Conservation (phyloP, 441 rosid species). For the Euphorbia celastroides region DNA sequence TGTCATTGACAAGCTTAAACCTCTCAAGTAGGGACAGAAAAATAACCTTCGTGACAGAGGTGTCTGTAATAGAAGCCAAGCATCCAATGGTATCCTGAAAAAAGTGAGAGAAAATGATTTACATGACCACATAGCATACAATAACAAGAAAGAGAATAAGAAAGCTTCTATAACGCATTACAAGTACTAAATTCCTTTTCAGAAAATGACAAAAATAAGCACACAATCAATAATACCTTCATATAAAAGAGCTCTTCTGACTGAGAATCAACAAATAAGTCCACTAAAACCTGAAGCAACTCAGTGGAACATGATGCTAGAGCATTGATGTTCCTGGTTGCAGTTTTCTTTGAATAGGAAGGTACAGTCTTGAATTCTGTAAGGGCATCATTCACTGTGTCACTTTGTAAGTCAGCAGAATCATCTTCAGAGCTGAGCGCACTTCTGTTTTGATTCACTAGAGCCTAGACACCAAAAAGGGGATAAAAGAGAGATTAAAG, state of each 20-base stretch:
- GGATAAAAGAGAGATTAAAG: slow-evolving; percentile 5
- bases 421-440: slow-evolving; percentile 29
- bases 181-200: background rate
- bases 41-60: slow-evolving; percentile 56
- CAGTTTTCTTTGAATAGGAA: slow-evolving; percentile 60
- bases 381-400: slow-evolving; percentile 27
- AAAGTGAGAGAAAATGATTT: slow-evolving; percentile 13
- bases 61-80: slow-evolving; percentile 75
- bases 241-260: slow-evolving; percentile 46
- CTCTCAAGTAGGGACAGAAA: slow-evolving; percentile 53
- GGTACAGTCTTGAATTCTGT: slow-evolving; percentile 28
- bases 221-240: slow-evolving; percentile 43
- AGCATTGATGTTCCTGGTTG: slow-evolving; percentile 62
- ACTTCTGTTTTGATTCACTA: slow-evolving; percentile 72
- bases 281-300: slow-evolving; percentile 67
- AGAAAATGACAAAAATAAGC: slow-evolving; percentile 1
- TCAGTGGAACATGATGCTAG: slow-evolving; percentile 57
- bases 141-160: background rate
- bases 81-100: slow-evolving; percentile 76
- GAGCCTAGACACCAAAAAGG: slow-evolving; percentile 29
- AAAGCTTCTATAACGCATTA: background rate
- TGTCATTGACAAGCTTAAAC: slow-evolving; percentile 42
- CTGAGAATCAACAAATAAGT: slow-evolving; percentile 45
- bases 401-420: slow-evolving; percentile 24
- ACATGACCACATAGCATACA: background rate